Evolutionary conservation across 78 protist genomes (phyloP).

Genomic region (Diacronema lutheri): DNA sequence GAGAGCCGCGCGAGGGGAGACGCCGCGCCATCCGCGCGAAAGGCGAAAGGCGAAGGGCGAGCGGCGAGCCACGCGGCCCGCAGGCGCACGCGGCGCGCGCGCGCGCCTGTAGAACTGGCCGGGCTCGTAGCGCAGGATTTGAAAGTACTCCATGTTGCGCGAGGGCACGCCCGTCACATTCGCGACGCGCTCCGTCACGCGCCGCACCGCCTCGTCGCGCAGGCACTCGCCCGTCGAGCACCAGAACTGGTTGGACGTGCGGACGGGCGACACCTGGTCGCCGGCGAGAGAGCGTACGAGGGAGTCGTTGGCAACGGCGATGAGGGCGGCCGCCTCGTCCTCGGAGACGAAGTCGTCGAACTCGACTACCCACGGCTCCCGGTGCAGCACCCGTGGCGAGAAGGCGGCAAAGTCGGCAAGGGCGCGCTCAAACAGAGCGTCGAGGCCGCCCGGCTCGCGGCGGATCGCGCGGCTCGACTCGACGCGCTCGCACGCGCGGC

Average conservation of each 20-base stretch:
- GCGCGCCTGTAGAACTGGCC: no score
- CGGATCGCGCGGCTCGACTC: neutral
- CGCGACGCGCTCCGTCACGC: neutral
- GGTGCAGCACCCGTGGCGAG: neutral
- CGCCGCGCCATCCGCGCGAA: no score
- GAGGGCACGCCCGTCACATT: neutral
- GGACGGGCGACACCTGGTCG: constrained; percentile 12
- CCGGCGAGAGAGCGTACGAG: neutral
- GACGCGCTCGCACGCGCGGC: neutral
- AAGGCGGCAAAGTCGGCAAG: neutral
- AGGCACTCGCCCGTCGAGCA: neutral
- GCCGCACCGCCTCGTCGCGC: neutral
- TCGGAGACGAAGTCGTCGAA: neutral
- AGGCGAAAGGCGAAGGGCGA: no score
- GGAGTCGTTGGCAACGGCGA: neutral
- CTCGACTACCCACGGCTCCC: neutral
- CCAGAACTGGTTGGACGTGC: constrained; percentile 18
- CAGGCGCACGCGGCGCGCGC: no score
- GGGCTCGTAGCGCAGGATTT: neutral
- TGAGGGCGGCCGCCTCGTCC: neutral
- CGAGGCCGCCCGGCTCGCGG: neutral
- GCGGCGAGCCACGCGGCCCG: no score
- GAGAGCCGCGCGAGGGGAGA: no score
- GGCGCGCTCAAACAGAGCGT: neutral
- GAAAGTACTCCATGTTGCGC: neutral